Evolutionary conservation across 306 rosid species (phyloP).

Genomic region (Cucurbita ficifolia): DNA sequence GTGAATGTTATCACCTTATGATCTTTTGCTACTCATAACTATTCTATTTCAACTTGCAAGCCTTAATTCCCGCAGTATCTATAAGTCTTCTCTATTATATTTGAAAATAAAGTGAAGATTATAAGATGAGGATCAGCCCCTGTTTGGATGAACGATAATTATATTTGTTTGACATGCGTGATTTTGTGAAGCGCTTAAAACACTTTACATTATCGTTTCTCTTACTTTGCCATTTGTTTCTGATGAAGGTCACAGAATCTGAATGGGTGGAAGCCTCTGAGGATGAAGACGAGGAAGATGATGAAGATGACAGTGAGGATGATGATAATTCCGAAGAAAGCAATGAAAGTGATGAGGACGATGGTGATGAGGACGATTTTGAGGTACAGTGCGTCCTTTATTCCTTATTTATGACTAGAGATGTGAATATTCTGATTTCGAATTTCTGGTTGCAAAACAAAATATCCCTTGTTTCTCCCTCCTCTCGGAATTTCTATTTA

Average conservation of each 20-base stretch:
- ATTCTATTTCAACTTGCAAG: not conserved
- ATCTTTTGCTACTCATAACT: not conserved
- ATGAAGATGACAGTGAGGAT: constrained; percentile 36
- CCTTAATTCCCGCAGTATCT: not conserved
- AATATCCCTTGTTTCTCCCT: not conserved
- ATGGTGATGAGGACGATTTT: constrained; percentile 38
- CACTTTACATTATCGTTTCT: not conserved
- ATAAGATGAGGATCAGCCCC: not conserved
- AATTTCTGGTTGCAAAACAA: not conserved
- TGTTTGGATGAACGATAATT: not conserved
- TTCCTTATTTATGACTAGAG: not conserved
- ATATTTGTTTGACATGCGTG: not conserved
- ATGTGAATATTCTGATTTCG: not conserved
- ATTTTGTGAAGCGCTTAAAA: constrained; percentile 7
- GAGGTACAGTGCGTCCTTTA: constrained; percentile 35
- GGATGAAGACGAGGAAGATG: constrained; percentile 60
- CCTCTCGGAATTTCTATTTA: not conserved
- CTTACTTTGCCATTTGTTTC: constrained; percentile 15
- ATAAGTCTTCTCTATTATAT: not conserved
- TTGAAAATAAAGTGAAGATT: not conserved
- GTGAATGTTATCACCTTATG: not conserved
- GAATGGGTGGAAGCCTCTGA: constrained; percentile 96
- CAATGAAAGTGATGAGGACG: constrained; percentile 35
- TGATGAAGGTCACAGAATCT: constrained; percentile 60
- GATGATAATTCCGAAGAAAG: constrained; percentile 40